A percentile compares a stretch with the other conserved stretches of the same genome.
phyloP scores from a whole-genome alignment of 1,284 basidiomycete species.

The Bondarzewia mesenterica region DNA sequence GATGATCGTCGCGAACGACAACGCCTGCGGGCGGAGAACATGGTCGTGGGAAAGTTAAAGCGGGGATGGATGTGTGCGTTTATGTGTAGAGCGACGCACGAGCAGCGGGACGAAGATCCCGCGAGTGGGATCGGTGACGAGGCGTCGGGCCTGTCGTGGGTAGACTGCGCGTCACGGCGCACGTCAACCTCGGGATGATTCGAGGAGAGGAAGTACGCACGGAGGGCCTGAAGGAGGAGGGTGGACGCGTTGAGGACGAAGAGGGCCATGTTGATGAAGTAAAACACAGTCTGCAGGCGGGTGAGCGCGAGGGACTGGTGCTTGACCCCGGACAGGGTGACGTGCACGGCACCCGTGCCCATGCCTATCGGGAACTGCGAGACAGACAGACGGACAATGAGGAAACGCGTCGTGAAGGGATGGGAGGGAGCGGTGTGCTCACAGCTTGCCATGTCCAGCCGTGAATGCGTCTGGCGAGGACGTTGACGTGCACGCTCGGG shows the following conservation, averaged over 20 bases:
- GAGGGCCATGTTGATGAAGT: slow-evolving; percentile 35
- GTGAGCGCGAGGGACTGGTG: slow-evolving; percentile 25
- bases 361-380: slow-evolving; percentile 40
- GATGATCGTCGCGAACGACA: slow-evolving; percentile 42
- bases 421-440: slow-evolving; percentile 11
- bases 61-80: background rate
- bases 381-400: background rate
- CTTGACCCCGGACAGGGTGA: slow-evolving; percentile 34
- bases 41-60: background rate
- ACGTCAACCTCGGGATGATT: no score
- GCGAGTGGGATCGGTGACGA: slow-evolving; percentile 36
- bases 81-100: no score
- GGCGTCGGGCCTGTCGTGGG: slow-evolving; percentile 32
- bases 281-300: slow-evolving; percentile 34
- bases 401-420: background rate
- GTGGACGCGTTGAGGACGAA: slow-evolving; percentile 36
- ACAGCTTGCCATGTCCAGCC: slow-evolving; percentile 46
- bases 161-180: slow-evolving; percentile 24
- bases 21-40: slow-evolving; percentile 20
- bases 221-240: slow-evolving; percentile 32
- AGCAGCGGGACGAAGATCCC: slow-evolving; percentile 39
- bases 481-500: background rate
- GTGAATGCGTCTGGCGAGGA: slow-evolving; percentile 31
- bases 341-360: slow-evolving; percentile 42
- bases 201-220: slow-evolving; percentile 19